Evolutionary conservation across 2,329 filamentous ascomycete species (phyloP), one percentile per base, ranked within the genome.

Genomic region (Trichophaea hybrida): DNA sequence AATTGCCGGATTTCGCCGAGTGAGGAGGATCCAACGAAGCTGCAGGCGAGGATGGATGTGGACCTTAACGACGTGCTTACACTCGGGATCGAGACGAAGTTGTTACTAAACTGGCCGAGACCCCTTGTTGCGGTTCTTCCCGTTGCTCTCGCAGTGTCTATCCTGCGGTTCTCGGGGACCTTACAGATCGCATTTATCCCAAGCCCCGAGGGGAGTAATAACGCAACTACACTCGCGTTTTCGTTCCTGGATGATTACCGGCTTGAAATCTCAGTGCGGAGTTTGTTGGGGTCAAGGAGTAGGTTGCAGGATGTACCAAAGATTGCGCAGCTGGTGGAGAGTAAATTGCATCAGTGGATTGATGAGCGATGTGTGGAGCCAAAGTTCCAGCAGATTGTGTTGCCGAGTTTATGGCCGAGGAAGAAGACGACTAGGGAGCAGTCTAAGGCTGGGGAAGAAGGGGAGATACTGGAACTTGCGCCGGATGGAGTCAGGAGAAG

Each of bases 51-150:
- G 61, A 94, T 98, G 87, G 93, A 98, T 72, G 90, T 98, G 38
- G 93, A 98, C 71, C 75, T 98, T 60, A 93, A 86, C 72, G 93
- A 98, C 73, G 90, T 95, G 73, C 88, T 98, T 61, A 98, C 93
- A 0, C 76, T 98, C 57, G 93, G 89, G 0, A 78, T 98, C 32
- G 93, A 98, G 75, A 98, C 93, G 2, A 95, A 93, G 68, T 76
- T 98, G 63, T 78, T 95, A 52, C 78, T 98, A 59, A 98, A 98
- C 73, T 98, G 94, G 71, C 93, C 93, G 0, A 94, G 90, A 70
- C 87, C 87, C 6, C 77, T 88, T 57, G 87, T 89, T 5, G 93
- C 93, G 0, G 85, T 96, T 6, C 77, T 98, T 0, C 93, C 93
- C 2, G 90, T 98, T 15, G 93, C 91, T 0, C 76, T 98, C 37